Evolutionary conservation across 2,329 filamentous ascomycete genomes (phyloP).

Genomic region (Monosporascus sp.): DNA sequence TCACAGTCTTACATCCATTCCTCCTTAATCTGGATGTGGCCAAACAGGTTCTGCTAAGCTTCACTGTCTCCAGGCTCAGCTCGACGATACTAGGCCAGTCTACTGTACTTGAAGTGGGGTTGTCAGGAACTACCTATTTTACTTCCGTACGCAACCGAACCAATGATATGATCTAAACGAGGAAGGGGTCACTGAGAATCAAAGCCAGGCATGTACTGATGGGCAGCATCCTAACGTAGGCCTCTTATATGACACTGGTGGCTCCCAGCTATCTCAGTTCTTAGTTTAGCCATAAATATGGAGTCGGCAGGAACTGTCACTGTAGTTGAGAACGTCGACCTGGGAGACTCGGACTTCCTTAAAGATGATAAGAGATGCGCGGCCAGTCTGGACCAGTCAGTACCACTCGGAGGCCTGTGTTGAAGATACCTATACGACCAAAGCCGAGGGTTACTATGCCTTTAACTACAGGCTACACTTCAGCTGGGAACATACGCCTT

Average conservation of each 20-base stretch:
- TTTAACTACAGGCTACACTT: constrained; percentile 30
- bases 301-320: no score
- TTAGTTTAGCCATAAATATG: no score
- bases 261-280: neutral
- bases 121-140: neutral
- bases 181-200: neutral
- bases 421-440: constrained; percentile 20
- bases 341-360: constrained; percentile 14
- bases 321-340: no score
- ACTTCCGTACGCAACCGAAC: no score
- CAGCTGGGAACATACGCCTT: neutral
- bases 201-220: neutral
- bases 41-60: neutral
- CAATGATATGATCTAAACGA: neutral
- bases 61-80: neutral
- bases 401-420: constrained; percentile 29
- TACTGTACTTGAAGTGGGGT: neutral
- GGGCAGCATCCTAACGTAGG: neutral
- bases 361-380: constrained; percentile 24
- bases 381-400: constrained; percentile 22
- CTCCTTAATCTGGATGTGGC: neutral
- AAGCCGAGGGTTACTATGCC: constrained; percentile 30
- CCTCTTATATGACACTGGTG: neutral
- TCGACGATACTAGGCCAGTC: neutral
- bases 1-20: neutral